These are phyloP conservation scores for Simmondsia chinensis DNA, from an alignment of 148 eudicot genomes.

Conservation along the genomic window DNA sequence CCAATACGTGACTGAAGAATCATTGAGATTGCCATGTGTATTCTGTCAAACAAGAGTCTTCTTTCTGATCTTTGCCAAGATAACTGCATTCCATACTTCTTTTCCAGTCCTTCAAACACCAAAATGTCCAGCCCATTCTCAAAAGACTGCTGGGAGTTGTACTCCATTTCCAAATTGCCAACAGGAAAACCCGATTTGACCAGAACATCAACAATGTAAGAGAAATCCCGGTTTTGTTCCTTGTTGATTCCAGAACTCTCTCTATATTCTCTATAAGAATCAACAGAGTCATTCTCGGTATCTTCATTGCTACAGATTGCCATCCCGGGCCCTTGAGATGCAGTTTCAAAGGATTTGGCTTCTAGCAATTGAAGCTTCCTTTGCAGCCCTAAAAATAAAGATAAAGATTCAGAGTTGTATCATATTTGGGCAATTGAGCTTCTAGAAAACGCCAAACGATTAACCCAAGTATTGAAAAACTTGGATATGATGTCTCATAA, in stretches of 20 bases:
- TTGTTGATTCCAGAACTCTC: conserved; percentile 20
- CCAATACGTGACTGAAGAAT: conserved; percentile 30
- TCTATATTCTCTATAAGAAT: conserved; percentile 17
- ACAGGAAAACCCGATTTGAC: conserved; percentile 35
- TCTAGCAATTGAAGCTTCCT: conserved; percentile 34
- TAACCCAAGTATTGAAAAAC: too few relatives aligned
- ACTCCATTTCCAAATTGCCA: conserved; percentile 17
- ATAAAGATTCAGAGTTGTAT: not conserved
- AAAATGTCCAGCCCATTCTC: conserved; percentile 33
- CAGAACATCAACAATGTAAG: conserved; percentile 69
- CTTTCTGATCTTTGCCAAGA: conserved; percentile 59
- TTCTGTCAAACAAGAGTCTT: conserved; percentile 66
- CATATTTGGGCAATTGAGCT: too few relatives aligned
- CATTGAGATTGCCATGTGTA: conserved; percentile 43
- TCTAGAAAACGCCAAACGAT: too few relatives aligned
- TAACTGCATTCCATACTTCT: conserved; percentile 49
- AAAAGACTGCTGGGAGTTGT: conserved; percentile 23
- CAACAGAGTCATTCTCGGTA: conserved; percentile 17
- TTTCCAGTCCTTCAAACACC: conserved; percentile 57
- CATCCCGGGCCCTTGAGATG: conserved; percentile 48
- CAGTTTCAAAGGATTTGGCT: conserved; percentile 32
- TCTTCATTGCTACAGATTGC: conserved; percentile 52
- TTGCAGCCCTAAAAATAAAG: conserved; percentile 26
- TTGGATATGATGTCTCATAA: too few relatives aligned
- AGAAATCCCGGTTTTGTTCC: conserved; percentile 40